Base-by-base conservation (phyloP, 1,284 basidiomycete genomes). In the Sutorius eximius region DNA sequence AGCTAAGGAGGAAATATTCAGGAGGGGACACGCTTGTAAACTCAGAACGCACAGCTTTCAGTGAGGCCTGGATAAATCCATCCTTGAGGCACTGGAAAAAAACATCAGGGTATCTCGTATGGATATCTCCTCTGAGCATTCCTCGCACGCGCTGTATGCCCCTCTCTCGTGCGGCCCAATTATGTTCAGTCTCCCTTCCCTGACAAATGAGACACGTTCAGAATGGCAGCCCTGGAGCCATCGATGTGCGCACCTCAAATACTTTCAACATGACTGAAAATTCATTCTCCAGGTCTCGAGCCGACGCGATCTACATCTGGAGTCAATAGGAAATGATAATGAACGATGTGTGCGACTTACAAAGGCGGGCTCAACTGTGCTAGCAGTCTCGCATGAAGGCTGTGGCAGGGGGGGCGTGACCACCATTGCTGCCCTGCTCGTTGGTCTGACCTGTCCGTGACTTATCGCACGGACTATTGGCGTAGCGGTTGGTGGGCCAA, bases 131-230 rank as follows among this genome's bases (percentile, higher is more conserved):
- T 61, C 87, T 90, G 57, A 99, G 73, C 91, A 99, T 95, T 7
- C 96, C 95, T 46, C 97, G 83, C 11, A 99, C 85, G 16, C 85
- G 82, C 45, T 86, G 78, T 55, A 98, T 79, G 13, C 88, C 80
- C 58, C 82, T 84, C 60, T 99, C 96, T 58, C 96, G 82, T 24
- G 80, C 76, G 41, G 84, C 80, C 96, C 96, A 99, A 67, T 99
- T 99, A 63, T 96, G 92, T 68, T 99, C 96, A 0, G 91, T 93
- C 75, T 99, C 97, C 73, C 87, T 97, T 16, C 94, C 95, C 86
- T 94, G 59, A 45, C 27, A 20, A 59, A 59, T 57, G 34, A 54
- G 53, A 43, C 46, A 55, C 37, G 53, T 24, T 53, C 51, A 55
- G 55, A 47, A 22, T 15, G 13, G 22, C 10, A 49, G 11, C 29